Base-by-base conservation (phyloP, 768 basidiomycete species). In the Cystoderma amianthinum region DNA sequence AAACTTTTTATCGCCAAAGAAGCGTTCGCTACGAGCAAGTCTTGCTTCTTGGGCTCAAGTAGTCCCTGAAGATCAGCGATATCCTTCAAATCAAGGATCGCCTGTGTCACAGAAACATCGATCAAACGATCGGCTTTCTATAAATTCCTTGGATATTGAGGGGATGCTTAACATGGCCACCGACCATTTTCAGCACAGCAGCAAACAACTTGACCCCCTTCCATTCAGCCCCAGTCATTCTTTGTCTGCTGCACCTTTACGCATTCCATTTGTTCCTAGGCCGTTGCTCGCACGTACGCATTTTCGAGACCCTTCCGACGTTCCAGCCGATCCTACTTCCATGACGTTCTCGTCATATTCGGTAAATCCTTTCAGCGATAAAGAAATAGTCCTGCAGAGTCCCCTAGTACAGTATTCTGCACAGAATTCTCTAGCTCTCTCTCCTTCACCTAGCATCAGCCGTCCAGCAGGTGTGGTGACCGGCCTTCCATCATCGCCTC, bases 91-190 rank as follows among this genome's bases (percentile, higher is more conserved):
- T 15, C 19, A 28, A 3, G 32, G 23, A 1, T 18, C 32, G 16
- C 39, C 40, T 16, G 32, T 37, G 10, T 47, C 46, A 5, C 38
- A 36, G 25, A 37, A 45, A 19, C 25, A 48, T 33, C 44, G 46
- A 44, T 44, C 53, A 21, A 35, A 42, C 13, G 57, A 60, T 30
- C 49, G 49, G 4, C 32, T 54, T 11, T 67, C 66, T 3, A 25
- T 68, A 15, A 56, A 62, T 32, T 67, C 68, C 0, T 45, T 69
- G 11, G 73, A 78, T 46, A 71, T 78, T 39, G 72, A 76, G 51
- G 63, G 69, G 18, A 76, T 78, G 55, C 60, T 80, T 24, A 71
- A 78, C 49, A 68, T 73, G 60, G 73, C 74, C 1, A 64, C 65
- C 15, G 50, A 67, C 11, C 69, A 68, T 32, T 54, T 56, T 2